Evolutionary conservation across 169 alveolate species (phyloP).

Genomic region (Eimeria praecox): DNA sequence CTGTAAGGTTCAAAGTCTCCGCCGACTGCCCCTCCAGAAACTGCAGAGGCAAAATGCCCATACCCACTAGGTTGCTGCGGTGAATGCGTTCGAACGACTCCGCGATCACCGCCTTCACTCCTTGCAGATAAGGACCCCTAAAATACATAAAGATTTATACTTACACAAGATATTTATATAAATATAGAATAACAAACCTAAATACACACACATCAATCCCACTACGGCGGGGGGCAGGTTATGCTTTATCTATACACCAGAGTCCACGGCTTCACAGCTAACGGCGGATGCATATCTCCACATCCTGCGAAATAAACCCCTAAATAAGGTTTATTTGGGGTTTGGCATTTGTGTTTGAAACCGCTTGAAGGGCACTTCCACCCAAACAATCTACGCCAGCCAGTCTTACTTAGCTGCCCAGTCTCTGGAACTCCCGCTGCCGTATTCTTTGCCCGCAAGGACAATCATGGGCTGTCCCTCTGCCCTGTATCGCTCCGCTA

Average conservation of each 20-base stretch:
- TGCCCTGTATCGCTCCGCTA: conserved; percentile 90
- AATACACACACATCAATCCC: too few relatives aligned
- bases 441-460: conserved; percentile 98
- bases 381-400: not conserved
- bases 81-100: conserved; percentile 97
- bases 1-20: conserved; percentile 93
- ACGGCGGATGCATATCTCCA: too few relatives aligned
- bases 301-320: too few relatives aligned
- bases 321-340: too few relatives aligned
- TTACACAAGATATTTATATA: not conserved
- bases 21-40: conserved; percentile 95
- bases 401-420: conserved; percentile 97
- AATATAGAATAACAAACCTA: too few relatives aligned
- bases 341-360: too few relatives aligned
- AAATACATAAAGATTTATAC: not conserved
- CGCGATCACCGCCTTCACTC: conserved; percentile 97
- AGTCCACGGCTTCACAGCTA: not conserved
- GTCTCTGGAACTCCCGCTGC: conserved; percentile 98
- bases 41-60: conserved; percentile 97
- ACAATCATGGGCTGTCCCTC: conserved; percentile 86
- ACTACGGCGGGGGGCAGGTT: too few relatives aligned
- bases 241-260: too few relatives aligned
- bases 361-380: not conserved
- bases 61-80: conserved; percentile 97
- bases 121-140: conserved; percentile 95